Evolutionary conservation across 1,284 basidiomycete genomes (phyloP).

Genomic region (Leucoagaricus sp.): DNA sequence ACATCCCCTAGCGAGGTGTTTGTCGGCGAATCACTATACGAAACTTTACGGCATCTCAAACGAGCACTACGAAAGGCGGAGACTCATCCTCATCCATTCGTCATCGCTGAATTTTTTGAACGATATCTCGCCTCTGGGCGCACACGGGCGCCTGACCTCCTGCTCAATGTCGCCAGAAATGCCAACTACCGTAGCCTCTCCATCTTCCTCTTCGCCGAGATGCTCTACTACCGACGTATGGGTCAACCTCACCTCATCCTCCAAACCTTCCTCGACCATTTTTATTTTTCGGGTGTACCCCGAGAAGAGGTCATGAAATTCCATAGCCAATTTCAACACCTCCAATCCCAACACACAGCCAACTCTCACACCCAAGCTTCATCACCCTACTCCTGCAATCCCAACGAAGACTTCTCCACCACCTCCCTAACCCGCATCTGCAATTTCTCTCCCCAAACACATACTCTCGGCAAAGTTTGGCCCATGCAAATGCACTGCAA

Average conservation of each 20-base stretch:
- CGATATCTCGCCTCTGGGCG: slow-evolving; percentile 33
- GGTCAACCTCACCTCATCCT: slow-evolving; percentile 32
- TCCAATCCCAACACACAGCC: not conserved
- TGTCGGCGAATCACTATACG: slow-evolving; percentile 16
- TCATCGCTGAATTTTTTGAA: slow-evolving; percentile 36
- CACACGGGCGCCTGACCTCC: slow-evolving; percentile 30
- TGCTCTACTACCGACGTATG: slow-evolving; percentile 38
- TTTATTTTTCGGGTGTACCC: slow-evolving; percentile 40
- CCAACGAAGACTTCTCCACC: not conserved
- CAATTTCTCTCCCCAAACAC: not conserved
- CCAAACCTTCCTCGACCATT: slow-evolving; percentile 39
- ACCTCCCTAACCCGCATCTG: slow-evolving; percentile 4
- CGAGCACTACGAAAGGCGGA: slow-evolving; percentile 15
- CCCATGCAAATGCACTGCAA: slow-evolving; percentile 31
- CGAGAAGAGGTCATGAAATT: slow-evolving; percentile 28
- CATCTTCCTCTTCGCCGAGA: slow-evolving; percentile 40
- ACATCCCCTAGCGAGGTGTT: not conserved
- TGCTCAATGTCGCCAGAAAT: slow-evolving; percentile 33
- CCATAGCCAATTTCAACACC: slow-evolving; percentile 16
- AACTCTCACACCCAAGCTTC: not conserved
- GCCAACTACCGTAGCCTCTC: slow-evolving; percentile 19
- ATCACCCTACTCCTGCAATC: not conserved
- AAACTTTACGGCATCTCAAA: slow-evolving; percentile 27
- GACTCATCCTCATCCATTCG: slow-evolving; percentile 24
- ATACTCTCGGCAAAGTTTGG: slow-evolving; percentile 26